Evolutionary conservation across 768 basidiomycete genomes (phyloP).

Genomic region (Leccinum longicurvipes): DNA sequence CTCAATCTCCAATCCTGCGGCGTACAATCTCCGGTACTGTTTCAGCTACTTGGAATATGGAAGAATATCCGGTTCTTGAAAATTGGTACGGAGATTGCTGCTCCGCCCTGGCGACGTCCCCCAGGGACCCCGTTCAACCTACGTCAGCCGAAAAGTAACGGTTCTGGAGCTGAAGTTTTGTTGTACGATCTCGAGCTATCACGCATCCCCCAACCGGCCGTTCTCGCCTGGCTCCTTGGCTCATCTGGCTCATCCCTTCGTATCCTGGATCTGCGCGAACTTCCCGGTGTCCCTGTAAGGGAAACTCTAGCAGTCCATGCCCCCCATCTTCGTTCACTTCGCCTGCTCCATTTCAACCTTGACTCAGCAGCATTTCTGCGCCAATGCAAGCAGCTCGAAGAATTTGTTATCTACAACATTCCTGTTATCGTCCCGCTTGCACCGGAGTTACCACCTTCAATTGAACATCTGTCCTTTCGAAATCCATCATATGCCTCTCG

Average conservation of each 20-base stretch:
- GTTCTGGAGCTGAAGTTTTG: slow-evolving; percentile 7
- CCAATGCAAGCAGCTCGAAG: slow-evolving; percentile 38
- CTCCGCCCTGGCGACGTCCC: slow-evolving; percentile 29
- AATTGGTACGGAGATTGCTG: slow-evolving; percentile 37
- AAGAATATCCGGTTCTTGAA: slow-evolving; percentile 37
- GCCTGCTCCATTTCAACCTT: slow-evolving; percentile 35
- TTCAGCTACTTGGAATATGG: slow-evolving; percentile 40
- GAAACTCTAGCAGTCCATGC: slow-evolving; percentile 29
- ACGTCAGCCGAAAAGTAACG: not conserved
- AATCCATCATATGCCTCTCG: slow-evolving; percentile 25
- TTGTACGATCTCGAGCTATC: slow-evolving; percentile 42
- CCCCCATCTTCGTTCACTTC: slow-evolving; percentile 40
- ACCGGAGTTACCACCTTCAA: slow-evolving; percentile 31
- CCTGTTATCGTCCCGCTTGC: slow-evolving; percentile 34
- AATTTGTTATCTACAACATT: slow-evolving; percentile 37
- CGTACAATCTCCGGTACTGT: slow-evolving; percentile 42
- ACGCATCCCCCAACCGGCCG: slow-evolving; percentile 30
- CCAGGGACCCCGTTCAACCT: slow-evolving; percentile 11
- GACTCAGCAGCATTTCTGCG: slow-evolving; percentile 33
- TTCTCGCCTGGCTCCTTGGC: slow-evolving; percentile 40
- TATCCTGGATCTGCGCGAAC: slow-evolving; percentile 40
- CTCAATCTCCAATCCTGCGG: slow-evolving; percentile 34
- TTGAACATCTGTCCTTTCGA: slow-evolving; percentile 41
- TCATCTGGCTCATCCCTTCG: slow-evolving; percentile 34
- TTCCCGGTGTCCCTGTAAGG: slow-evolving; percentile 25